phyloP scores from a whole-genome alignment of 495 filamentous ascomycete species.

The Penicillium salamii region DNA sequence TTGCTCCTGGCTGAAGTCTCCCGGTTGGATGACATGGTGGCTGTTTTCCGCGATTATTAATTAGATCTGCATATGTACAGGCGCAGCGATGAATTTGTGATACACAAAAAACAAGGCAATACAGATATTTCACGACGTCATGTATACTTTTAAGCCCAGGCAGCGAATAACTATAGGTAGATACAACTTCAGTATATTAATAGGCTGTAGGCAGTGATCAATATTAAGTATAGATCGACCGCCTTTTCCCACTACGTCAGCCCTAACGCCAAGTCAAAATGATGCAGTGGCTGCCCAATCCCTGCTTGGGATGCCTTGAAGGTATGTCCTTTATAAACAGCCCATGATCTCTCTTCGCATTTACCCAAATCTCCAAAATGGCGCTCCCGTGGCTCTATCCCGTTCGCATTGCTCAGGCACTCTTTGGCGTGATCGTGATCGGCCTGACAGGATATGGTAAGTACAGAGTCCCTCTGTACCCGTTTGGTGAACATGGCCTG shows the following conservation, averaged over 20 bases:
- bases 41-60: constrained; percentile 79
- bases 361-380: constrained; percentile 19
- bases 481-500: too few relatives aligned
- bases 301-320: background rate
- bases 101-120: background rate
- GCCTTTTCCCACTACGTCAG: constrained; percentile 14
- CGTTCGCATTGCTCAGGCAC: constrained; percentile 59
- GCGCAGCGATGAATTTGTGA: constrained; percentile 11
- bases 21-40: constrained; percentile 80
- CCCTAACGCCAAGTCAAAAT: constrained; percentile 13
- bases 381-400: constrained; percentile 52
- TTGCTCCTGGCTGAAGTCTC: constrained; percentile 71
- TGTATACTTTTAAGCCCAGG: too few relatives aligned
- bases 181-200: too few relatives aligned
- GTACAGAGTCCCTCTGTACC: too few relatives aligned
- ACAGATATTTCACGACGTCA: too few relatives aligned
- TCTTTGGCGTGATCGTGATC: constrained; percentile 69
- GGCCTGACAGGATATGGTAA: constrained; percentile 70
- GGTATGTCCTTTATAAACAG: background rate
- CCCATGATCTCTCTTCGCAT: background rate
- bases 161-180: too few relatives aligned
- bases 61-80: constrained; percentile 10
- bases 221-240: too few relatives aligned
- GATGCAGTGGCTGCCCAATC: constrained; percentile 22
- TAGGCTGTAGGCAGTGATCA: too few relatives aligned